Evolutionary conservation across 1,139 yeast species (phyloP).

Genomic region (Pichia sp.): DNA sequence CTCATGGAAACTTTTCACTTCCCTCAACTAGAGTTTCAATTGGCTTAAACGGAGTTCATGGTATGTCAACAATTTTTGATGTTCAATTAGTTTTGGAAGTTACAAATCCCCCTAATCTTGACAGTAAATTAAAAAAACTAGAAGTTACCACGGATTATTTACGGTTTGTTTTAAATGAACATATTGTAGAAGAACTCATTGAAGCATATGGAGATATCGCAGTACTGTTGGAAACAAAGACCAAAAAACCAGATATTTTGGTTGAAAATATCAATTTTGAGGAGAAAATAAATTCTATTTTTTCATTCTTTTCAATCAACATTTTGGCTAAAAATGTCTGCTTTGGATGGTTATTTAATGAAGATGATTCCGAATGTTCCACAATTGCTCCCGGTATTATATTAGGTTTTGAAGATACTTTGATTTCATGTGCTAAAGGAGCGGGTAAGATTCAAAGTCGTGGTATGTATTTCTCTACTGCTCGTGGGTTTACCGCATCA

Average conservation of each 20-base stretch:
- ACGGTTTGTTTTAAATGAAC: slow-evolving; percentile 52
- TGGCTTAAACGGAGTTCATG: slow-evolving; percentile 22
- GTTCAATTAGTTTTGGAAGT: slow-evolving; percentile 36
- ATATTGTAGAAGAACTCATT: slow-evolving; percentile 29
- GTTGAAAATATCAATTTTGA: slow-evolving; percentile 7
- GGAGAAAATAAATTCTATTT: slow-evolving; percentile 14
- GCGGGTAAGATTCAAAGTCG: slow-evolving; percentile 60
- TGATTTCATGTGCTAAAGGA: slow-evolving; percentile 54
- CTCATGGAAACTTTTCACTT: slow-evolving; percentile 36
- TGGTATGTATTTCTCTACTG: slow-evolving; percentile 60
- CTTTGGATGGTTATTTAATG: slow-evolving; percentile 66
- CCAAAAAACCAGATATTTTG: background rate
- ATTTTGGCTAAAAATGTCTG: slow-evolving; percentile 62
- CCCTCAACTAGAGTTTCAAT: slow-evolving; percentile 37
- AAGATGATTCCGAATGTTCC: slow-evolving; percentile 16
- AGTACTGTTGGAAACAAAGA: slow-evolving; percentile 1
- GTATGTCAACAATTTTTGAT: slow-evolving; percentile 33
- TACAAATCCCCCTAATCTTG: slow-evolving; percentile 30
- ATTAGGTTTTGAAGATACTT: slow-evolving; percentile 65
- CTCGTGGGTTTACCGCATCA: slow-evolving; percentile 51
- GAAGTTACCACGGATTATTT: slow-evolving; percentile 56
- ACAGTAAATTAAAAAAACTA: slow-evolving; percentile 35
- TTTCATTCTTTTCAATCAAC: slow-evolving; percentile 45
- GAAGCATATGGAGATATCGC: slow-evolving; percentile 16
- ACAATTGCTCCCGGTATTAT: slow-evolving; percentile 58